Base-by-base conservation (phyloP, 1,284 basidiomycete species). In the Heliocybe sulcata region DNA sequence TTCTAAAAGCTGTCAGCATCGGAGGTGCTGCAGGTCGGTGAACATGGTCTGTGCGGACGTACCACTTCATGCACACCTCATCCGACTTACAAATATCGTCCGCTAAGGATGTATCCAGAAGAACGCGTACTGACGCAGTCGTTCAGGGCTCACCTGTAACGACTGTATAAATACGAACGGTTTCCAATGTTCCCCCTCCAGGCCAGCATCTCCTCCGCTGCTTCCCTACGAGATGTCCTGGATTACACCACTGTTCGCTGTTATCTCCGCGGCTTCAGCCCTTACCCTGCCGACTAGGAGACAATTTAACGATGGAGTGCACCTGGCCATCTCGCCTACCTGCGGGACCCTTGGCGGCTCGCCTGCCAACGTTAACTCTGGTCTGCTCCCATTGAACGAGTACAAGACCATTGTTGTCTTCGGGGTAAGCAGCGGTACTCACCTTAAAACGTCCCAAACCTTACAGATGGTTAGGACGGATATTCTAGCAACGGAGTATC, bases 351-450 rank as follows among this genome's bases (percentile, higher is more conserved):
- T 35, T 16, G 33, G 33, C 16, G 33, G 33, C 33, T 9, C 33
- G 9, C 58, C 62, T 1, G 69, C 72, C 12, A 73, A 79, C 56
- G 67, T 79, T 31, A 80, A 77, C 45, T 70, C 69, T 0, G 78
- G 78, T 0, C 56, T 80, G 19, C 57, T 64, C 16, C 25, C 49
- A 35, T 61, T 77, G 45, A 54, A 56, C 2, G 58, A 54, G 1
- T 72, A 72, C 55, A 69, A 70, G 55, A 78, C 71, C 1, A 74
- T 80, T 20, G 74, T 79, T 1, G 65, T 76, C 2, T 77, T 78
- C 57, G 76, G 76, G 42, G 76, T 77, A 58, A 55, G 70, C 66
- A n/a, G n/a, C 47, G 52, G 16, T 54, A 20, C 10, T 51, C 25
- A 10, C 26, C n/a, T 45, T 19, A 25, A 8, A 19, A 9, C 11